Percentiles rank a stretch among this genome's conserved stretches.
Evolutionary conservation across 2,329 filamentous ascomycete species (phyloP).

Genomic region (Penicillium brevicompactum): DNA sequence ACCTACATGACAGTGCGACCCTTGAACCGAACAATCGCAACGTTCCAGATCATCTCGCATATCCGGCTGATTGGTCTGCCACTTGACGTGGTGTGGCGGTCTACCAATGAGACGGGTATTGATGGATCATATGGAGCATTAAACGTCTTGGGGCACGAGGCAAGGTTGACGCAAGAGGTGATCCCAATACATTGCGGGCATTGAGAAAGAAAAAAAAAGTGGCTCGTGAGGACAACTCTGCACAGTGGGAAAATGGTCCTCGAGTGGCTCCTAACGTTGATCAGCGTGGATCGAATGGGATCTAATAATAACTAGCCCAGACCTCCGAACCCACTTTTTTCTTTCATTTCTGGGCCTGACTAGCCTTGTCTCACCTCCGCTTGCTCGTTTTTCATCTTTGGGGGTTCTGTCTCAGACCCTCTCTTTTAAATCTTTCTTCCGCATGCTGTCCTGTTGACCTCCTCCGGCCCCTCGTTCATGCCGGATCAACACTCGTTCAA

Average conservation of each 20-base stretch:
- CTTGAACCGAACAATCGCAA: slow-evolving; percentile 3
- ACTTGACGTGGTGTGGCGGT: not conserved
- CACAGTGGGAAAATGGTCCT: not conserved
- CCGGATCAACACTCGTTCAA: slow-evolving; percentile 17
- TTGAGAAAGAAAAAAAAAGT: not conserved
- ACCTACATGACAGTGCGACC: slow-evolving; percentile 11
- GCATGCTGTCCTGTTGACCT: slow-evolving; percentile 16
- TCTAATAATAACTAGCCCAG: slow-evolving; percentile 25
- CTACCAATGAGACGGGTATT: slow-evolving; percentile 15
- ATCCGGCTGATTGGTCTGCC: slow-evolving; percentile 12
- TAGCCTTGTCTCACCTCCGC: slow-evolving; percentile 20
- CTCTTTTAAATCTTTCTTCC: slow-evolving; percentile 16
- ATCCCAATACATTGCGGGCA: slow-evolving; percentile 2
- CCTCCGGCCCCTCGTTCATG: slow-evolving; percentile 17
- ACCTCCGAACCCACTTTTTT: slow-evolving; percentile 22
- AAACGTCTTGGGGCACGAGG: slow-evolving; percentile 14
- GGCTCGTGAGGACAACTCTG: not conserved
- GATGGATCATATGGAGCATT: slow-evolving; percentile 3
- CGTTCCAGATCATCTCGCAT: slow-evolving; percentile 16
- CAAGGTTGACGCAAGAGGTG: slow-evolving; percentile 7
- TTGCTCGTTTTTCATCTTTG: slow-evolving; percentile 11
- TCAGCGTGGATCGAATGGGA: slow-evolving; percentile 12
- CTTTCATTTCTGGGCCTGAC: slow-evolving; percentile 14
- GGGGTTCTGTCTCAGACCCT: slow-evolving; percentile 2
- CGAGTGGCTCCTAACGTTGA: slow-evolving; percentile 5